phyloP scores from a whole-genome alignment of 768 basidiomycete genomes.

The Podaxis sp. region DNA sequence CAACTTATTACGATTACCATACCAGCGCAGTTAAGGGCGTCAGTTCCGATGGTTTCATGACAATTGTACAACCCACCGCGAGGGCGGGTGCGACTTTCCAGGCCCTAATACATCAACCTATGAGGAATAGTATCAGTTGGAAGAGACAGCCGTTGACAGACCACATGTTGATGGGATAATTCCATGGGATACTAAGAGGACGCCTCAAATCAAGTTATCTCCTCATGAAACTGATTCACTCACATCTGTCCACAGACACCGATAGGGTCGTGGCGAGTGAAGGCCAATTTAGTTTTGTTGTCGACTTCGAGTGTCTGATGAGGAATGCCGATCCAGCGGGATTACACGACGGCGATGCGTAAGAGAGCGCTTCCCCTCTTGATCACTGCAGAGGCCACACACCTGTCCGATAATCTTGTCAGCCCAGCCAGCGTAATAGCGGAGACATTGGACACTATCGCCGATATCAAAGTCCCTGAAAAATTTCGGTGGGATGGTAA shows the following conservation, averaged over 20 bases:
- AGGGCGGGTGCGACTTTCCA: conserved; percentile 96
- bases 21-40: conserved; percentile 84
- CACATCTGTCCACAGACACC: conserved; percentile 96
- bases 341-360: neutral
- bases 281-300: conserved; percentile 77
- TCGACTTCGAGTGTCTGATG: conserved; percentile 74
- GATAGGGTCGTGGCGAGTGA: conserved; percentile 86
- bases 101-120: conserved; percentile 39
- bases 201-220: conserved; percentile 5
- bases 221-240: conserved; percentile 16
- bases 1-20: conserved; percentile 21
- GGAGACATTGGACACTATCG: conserved; percentile 72
- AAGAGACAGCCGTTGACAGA: conserved; percentile 23
- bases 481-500: conserved; percentile 7
- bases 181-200: conserved; percentile 78
- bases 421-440: conserved; percentile 95
- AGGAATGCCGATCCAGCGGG: conserved; percentile 1
- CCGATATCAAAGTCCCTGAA: conserved; percentile 77
- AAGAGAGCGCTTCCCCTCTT: neutral
- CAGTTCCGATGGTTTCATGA: conserved; percentile 93
- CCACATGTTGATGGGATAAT: conserved; percentile 90
- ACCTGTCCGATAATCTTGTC: conserved; percentile 93
- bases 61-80: conserved; percentile 87
- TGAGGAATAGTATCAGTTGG: neutral
- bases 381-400: conserved; percentile 10